Base-by-base conservation (phyloP, 2,329 filamentous ascomycete genomes). In the Hypoxylon sp. region DNA sequence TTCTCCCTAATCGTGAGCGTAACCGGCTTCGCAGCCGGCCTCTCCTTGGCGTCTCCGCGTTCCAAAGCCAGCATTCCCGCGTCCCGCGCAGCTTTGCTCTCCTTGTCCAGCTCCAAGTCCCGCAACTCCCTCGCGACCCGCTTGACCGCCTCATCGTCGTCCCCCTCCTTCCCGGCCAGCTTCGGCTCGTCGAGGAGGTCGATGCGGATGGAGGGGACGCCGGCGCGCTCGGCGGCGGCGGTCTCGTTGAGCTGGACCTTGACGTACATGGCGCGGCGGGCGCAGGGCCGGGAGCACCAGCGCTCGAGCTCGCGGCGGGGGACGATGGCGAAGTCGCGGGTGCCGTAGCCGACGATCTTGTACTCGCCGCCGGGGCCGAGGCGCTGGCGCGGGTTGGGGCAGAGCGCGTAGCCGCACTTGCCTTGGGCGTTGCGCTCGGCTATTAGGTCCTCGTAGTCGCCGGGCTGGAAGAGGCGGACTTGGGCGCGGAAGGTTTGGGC, bases 361-460 rank as follows among this genome's bases (percentile, higher is more conserved):
- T 89, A 94, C 68, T 88, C 87, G 14, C 88, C 89, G 1, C 84
- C 85, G 9, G 82, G 80, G 14, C 83, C 80, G 53, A 86, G 82
- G 30, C n/a, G n/a, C 83, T 82, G 30, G 84, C 82, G 38, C 88
- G 89, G n/a, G 87, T 84, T 84, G 0, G 87, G 80, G 77, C 96
- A 99, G 26, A 98, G 84, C 0, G 87, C 83, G 76, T 97, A 98
- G 1, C 93, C 96, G 79, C 96, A 99, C 18, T 87, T 84, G 44
- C 85, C 87, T 71, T 92, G 90, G 70, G 93, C 91, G 77, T 97
- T 96, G 73, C 96, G 91, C 82, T 99, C 96, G 69, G 91, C 86
- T 64, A 97, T 89, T 51, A 98, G 82, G 69, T 92, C 91, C 75
- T 97, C 93, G 81, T 96, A 97, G 81, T 99, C 95, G 55, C 86